Conservation (phyloP, 345 rosid species). For the Carallia brachiata region DNA sequence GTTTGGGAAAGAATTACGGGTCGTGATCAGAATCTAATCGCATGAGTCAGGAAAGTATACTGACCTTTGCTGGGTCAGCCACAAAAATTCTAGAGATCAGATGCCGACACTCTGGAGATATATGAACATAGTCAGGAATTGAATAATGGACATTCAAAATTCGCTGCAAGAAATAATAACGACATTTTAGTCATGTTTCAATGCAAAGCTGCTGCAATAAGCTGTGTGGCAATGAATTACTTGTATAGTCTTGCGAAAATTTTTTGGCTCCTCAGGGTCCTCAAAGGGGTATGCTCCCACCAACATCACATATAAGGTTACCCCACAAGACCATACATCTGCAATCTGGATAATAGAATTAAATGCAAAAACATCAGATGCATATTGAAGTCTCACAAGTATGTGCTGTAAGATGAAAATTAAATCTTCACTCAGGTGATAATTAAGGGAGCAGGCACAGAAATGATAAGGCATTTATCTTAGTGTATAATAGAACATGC, state of each 20-base stretch:
- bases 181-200: constrained; percentile 9
- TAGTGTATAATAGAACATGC: no score
- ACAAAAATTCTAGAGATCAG: constrained; percentile 91
- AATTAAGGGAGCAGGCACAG: not conserved
- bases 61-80: constrained; percentile 89
- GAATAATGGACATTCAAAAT: constrained; percentile 93
- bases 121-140: constrained; percentile 87
- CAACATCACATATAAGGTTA: constrained; percentile 91
- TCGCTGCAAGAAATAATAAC: constrained; percentile 51
- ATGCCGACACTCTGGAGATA: constrained; percentile 90
- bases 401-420: not conserved
- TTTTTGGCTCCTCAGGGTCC: constrained; percentile 96
- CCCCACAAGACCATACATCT: constrained; percentile 99
- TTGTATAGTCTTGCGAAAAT: constrained; percentile 86
- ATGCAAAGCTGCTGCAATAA: not conserved
- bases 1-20: not conserved
- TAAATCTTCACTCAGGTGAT: no score
- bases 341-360: constrained; percentile 58
- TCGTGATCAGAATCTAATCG: not conserved
- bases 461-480: not conserved
- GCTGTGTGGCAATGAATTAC: constrained; percentile 35
- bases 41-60: constrained; percentile 15
- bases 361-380: constrained; percentile 1
- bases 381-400: not conserved
- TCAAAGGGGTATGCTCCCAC: constrained; percentile 99